These are phyloP conservation scores for Cutaneotrichosporon daszewskae DNA, from an alignment of 1,284 basidiomycete species.

Conservation along the genomic window DNA sequence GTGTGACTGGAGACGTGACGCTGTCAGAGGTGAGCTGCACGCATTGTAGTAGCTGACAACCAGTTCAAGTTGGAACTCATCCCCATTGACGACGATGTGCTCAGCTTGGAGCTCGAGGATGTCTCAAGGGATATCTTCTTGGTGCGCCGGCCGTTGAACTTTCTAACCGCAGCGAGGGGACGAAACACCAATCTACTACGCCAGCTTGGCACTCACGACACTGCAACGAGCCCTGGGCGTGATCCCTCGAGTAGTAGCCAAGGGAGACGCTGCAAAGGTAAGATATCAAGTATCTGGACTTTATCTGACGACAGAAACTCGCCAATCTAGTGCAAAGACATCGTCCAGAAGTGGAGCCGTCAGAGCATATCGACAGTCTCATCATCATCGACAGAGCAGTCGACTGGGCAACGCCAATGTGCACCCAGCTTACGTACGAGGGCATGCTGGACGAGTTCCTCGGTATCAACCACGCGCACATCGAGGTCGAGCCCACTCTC, in stretches of 20 bases:
- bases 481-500: constrained; percentile 79
- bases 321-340: constrained; percentile 66
- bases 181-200: constrained; percentile 81
- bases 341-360: constrained; percentile 41
- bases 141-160: constrained; percentile 49
- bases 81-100: constrained; percentile 80
- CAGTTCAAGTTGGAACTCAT: constrained; percentile 86
- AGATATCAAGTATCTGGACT: background rate
- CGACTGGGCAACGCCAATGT: constrained; percentile 93
- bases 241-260: constrained; percentile 88
- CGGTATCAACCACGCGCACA: constrained; percentile 83
- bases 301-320: constrained; percentile 57
- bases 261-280: constrained; percentile 71
- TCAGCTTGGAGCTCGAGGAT: constrained; percentile 77
- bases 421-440: constrained; percentile 95
- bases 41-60: background rate
- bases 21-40: constrained; percentile 55
- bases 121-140: constrained; percentile 81
- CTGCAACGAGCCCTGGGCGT: constrained; percentile 81
- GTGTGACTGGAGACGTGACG: constrained; percentile 81
- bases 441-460: constrained; percentile 93
- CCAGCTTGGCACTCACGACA: constrained; percentile 77
- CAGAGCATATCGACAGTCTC: constrained; percentile 68
- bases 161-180: constrained; percentile 69
- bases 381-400: constrained; percentile 84